Conservation (phyloP, 2,329 filamentous ascomycete genomes). For the Orbilia blumenaviensis region DNA sequence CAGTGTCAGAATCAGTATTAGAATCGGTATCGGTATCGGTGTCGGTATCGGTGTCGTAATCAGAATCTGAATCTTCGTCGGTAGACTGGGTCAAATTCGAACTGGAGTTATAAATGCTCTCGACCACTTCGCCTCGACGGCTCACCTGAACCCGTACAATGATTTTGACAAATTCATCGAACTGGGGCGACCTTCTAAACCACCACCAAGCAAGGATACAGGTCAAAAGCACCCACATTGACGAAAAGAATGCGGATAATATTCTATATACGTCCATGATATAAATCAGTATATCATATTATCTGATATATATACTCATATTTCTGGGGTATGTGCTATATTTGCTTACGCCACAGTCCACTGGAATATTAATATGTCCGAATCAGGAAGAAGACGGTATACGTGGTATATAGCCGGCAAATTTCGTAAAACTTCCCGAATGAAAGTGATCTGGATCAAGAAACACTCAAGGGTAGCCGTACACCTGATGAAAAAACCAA, state of each 20-base stretch:
- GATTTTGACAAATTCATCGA: constrained; percentile 10
- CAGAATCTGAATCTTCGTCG: no score
- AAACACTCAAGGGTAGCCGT: no score
- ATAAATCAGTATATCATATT: not conserved
- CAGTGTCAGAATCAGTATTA: no score
- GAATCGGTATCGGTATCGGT: no score
- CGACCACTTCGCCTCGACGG: not conserved
- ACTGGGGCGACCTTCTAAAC: not conserved
- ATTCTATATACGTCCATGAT: not conserved
- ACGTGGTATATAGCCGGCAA: no score
- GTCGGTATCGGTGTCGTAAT: no score
- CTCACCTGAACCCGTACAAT: no score
- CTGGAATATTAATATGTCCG: no score
- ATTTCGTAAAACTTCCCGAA: not conserved
- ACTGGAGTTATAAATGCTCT: not conserved
- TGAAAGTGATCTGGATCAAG: not conserved
- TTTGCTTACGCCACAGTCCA: not conserved
- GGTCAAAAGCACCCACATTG: not conserved
- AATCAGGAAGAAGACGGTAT: no score
- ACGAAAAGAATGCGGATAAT: not conserved
- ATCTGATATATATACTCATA: not conserved
- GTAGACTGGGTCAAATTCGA: no score
- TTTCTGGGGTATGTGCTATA: no score
- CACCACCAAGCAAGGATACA: not conserved
- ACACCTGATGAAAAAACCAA: not conserved